These are phyloP conservation scores for Sphaerulina musiva DNA, from an alignment of 2,329 filamentous ascomycete species.

Conservation along the genomic window DNA sequence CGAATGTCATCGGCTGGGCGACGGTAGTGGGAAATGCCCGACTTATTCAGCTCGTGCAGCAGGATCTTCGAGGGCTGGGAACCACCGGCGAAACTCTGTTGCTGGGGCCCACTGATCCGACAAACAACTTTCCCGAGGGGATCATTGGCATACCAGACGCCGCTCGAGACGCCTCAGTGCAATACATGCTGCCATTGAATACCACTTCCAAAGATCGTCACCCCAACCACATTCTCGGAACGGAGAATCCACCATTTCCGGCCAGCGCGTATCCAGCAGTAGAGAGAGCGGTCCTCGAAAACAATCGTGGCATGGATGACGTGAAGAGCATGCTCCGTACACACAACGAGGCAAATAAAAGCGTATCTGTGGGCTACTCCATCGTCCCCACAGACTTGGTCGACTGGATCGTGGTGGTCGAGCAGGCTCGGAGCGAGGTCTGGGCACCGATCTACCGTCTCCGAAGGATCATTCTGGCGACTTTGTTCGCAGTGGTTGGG, in stretches of 20 bases:
- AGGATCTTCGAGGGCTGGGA: conserved; percentile 65
- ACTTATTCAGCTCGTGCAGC: conserved; percentile 55
- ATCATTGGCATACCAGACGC: conserved; percentile 24
- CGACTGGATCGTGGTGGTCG: conserved; percentile 77
- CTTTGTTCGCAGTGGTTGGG: conserved; percentile 73
- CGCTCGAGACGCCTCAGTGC: conserved; percentile 20
- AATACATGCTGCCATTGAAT: conserved; percentile 30
- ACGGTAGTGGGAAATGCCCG: conserved; percentile 66
- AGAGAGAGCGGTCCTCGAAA: conserved; percentile 50
- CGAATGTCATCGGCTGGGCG: conserved; percentile 72
- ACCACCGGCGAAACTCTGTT: conserved; percentile 63
- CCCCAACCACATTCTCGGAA: conserved; percentile 31
- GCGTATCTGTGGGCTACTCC: conserved; percentile 75
- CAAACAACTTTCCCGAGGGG: conserved; percentile 49
- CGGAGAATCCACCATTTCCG: conserved; percentile 49
- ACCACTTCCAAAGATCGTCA: conserved; percentile 26
- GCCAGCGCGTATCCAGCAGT: conserved; percentile 59
- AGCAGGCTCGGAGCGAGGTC: conserved; percentile 67
- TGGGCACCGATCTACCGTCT: conserved; percentile 69
- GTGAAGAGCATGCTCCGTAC: conserved; percentile 56
- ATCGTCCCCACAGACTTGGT: conserved; percentile 61
- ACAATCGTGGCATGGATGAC: conserved; percentile 43
- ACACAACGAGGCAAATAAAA: conserved; percentile 61
- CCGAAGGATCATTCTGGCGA: conserved; percentile 73
- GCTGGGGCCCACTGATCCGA: conserved; percentile 58